Percentiles rank a stretch among this genome's conserved stretches.
Conservation (phyloP, 768 basidiomycete species). For the Hortiboletus campestris region DNA sequence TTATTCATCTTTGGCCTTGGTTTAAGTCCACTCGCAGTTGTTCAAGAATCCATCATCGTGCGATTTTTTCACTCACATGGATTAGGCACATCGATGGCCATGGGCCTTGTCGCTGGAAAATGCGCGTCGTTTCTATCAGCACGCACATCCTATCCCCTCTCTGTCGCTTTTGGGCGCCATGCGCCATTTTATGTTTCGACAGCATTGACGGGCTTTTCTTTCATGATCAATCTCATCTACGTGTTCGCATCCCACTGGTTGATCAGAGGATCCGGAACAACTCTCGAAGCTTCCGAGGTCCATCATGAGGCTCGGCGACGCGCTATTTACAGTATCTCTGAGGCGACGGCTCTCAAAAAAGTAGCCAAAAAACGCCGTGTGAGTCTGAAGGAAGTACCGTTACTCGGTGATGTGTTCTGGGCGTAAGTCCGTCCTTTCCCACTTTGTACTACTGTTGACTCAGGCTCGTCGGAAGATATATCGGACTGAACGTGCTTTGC, state of each 20-base stretch:
- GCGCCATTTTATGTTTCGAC: constrained; percentile 76
- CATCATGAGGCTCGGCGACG: constrained; percentile 51
- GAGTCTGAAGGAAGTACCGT: constrained; percentile 55
- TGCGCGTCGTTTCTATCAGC: constrained; percentile 74
- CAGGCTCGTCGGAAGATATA: constrained; percentile 53
- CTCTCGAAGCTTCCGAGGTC: constrained; percentile 63
- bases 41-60: constrained; percentile 83
- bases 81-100: constrained; percentile 71
- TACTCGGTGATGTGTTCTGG: constrained; percentile 78
- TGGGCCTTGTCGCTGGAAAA: constrained; percentile 84
- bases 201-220: constrained; percentile 60
- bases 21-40: constrained; percentile 75
- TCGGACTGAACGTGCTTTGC: constrained; percentile 72
- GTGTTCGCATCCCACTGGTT: constrained; percentile 64
- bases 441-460: constrained; percentile 3
- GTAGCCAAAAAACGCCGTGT: constrained; percentile 68
- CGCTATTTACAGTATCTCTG: constrained; percentile 44
- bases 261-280: constrained; percentile 55
- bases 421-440: constrained; percentile 43
- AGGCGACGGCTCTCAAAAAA: constrained; percentile 59
- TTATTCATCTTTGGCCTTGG: constrained; percentile 81
- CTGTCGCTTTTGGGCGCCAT: constrained; percentile 60
- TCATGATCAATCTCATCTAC: constrained; percentile 67
- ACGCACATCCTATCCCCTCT: constrained; percentile 73
- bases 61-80: constrained; percentile 77